These are phyloP conservation scores for Penicillium arizonense DNA, from an alignment of 495 filamentous ascomycete genomes.

Conservation along the genomic window DNA sequence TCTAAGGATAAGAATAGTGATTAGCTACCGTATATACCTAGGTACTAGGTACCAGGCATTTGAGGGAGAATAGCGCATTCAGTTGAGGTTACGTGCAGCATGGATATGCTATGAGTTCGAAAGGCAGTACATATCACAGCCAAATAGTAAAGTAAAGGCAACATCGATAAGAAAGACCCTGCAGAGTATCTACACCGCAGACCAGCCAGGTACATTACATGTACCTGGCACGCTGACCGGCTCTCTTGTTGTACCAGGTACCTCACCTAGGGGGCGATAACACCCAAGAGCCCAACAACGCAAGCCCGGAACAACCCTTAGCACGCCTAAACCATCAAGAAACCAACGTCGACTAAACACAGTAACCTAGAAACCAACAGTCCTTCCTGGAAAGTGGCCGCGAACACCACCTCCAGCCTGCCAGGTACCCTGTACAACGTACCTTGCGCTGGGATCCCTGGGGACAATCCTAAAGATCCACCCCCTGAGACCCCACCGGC, in stretches of 20 bases:
- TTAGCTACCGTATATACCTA: no score
- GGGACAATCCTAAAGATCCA: slow-evolving; percentile 28
- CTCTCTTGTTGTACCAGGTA: slow-evolving; percentile 8
- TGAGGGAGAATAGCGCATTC: no score
- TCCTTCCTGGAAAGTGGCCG: no score
- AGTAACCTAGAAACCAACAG: not conserved
- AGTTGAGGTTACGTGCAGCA: no score
- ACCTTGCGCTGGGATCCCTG: slow-evolving; percentile 21
- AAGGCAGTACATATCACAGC: no score
- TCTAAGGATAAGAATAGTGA: not conserved
- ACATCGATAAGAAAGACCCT: not conserved
- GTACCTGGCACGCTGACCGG: not conserved
- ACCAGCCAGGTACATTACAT: not conserved
- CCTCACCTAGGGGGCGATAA: not conserved
- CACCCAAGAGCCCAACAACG: not conserved
- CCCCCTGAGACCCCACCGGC: slow-evolving; percentile 20
- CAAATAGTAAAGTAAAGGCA: not conserved
- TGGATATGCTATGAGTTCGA: no score
- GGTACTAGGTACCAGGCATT: no score
- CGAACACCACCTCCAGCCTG: not conserved
- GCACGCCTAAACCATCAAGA: not conserved
- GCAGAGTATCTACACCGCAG: not conserved
- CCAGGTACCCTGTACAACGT: slow-evolving; percentile 15
- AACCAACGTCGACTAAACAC: no score
- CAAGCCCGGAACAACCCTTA: not conserved